These are phyloP conservation scores for Herpetomonas tarakana DNA, from an alignment of 208 protist genomes.

Conservation along the genomic window DNA sequence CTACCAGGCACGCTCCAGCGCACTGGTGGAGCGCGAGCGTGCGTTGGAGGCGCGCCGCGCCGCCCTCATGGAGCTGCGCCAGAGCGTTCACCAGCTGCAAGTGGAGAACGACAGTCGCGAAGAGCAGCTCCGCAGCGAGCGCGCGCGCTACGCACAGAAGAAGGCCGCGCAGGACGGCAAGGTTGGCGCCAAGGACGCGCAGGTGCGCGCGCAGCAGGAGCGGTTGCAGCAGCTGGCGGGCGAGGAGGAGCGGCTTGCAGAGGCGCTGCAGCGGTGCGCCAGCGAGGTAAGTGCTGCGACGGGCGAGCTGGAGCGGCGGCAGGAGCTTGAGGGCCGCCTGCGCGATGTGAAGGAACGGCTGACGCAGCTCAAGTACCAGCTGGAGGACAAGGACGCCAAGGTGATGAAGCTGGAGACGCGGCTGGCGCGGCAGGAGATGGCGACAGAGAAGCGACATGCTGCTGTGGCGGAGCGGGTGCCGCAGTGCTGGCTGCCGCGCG, in stretches of 20 bases:
- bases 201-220: constrained; percentile 45
- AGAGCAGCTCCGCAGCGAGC: constrained; percentile 55
- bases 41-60: constrained; percentile 53
- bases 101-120: constrained; percentile 44
- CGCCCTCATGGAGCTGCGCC: constrained; percentile 57
- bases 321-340: constrained; percentile 35
- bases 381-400: constrained; percentile 75
- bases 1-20: constrained; percentile 56
- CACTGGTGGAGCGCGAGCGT: constrained; percentile 66
- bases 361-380: constrained; percentile 52
- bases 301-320: constrained; percentile 43
- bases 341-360: constrained; percentile 36
- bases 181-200: constrained; percentile 50
- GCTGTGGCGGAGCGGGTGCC: constrained; percentile 47
- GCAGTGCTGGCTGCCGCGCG: constrained; percentile 43
- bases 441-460: constrained; percentile 65
- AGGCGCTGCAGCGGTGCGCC: constrained; percentile 30
- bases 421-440: constrained; percentile 47
- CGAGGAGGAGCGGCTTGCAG: constrained; percentile 57
- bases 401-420: constrained; percentile 69
- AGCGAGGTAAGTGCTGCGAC: constrained; percentile 32
- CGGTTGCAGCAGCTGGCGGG: constrained; percentile 39
- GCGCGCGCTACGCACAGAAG: constrained; percentile 34
- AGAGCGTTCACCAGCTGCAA: constrained; percentile 38
- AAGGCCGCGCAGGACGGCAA: constrained; percentile 73